These are phyloP conservation scores for Azolla pinnata DNA, from an alignment of 75 land plant species.

Conservation along the genomic window DNA sequence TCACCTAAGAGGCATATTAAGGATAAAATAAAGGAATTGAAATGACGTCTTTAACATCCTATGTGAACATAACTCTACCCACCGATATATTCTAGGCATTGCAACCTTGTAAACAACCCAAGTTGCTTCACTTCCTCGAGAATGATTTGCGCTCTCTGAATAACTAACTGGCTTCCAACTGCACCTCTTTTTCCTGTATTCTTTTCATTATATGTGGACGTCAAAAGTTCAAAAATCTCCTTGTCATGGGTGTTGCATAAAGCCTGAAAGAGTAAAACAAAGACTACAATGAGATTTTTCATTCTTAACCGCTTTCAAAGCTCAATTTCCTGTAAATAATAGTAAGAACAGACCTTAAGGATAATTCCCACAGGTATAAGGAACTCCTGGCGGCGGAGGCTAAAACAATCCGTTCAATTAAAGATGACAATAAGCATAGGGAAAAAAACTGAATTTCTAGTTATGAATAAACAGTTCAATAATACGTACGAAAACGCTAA, in stretches of 20 bases:
- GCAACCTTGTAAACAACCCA: conserved; percentile 47
- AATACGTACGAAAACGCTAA: conserved; percentile 82
- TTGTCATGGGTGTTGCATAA: conserved; percentile 67
- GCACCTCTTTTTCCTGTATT: conserved; percentile 47
- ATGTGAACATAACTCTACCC: conserved; percentile 4
- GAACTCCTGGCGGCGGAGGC: conserved; percentile 50
- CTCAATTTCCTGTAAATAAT: too few relatives aligned
- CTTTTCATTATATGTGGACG: conserved; percentile 37
- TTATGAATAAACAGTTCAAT: background rate
- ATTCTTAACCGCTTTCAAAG: too few relatives aligned
- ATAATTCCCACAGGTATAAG: conserved; percentile 86
- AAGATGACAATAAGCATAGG: conserved; percentile 1
- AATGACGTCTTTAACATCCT: background rate
- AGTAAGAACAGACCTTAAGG: conserved; percentile 53
- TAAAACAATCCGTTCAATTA: background rate
- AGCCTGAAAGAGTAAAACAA: conserved; percentile 44
- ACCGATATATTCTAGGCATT: conserved; percentile 88
- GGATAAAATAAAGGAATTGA: background rate
- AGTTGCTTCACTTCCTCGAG: conserved; percentile 64
- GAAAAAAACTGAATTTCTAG: background rate
- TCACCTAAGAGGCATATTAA: conserved; percentile 39
- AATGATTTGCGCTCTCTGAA: conserved; percentile 86
- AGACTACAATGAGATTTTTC: too few relatives aligned
- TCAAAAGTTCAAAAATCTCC: conserved; percentile 71
- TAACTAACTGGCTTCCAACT: conserved; percentile 67